A percentile compares a stretch with the other conserved stretches of the same genome.
phyloP scores from a whole-genome alignment of 768 basidiomycete species.

The Lyophyllum decastes region DNA sequence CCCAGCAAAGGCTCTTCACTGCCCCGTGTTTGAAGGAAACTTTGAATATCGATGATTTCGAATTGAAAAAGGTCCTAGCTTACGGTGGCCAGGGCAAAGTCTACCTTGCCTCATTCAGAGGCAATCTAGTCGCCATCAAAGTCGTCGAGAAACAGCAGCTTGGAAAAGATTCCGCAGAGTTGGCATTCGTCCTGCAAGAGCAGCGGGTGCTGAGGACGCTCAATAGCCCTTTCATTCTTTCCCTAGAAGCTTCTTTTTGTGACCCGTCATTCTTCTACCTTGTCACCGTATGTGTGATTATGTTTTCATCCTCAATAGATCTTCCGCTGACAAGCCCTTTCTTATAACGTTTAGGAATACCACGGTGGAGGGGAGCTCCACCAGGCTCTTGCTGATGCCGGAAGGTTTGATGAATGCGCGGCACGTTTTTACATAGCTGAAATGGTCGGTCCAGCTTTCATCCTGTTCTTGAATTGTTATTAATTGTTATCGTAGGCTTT shows the following conservation, averaged over 20 bases:
- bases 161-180: background rate
- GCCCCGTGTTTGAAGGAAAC: background rate
- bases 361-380: conserved; percentile 17
- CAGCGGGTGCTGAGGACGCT: conserved; percentile 11
- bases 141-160: conserved; percentile 8
- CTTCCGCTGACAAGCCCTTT: background rate
- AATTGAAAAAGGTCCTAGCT: conserved; percentile 7
- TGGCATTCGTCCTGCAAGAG: conserved; percentile 8
- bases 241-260: conserved; percentile 15
- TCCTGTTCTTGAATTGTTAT: background rate
- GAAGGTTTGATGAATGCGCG: background rate
- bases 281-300: conserved; percentile 13
- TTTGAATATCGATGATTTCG: conserved; percentile 7
- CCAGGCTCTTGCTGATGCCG: background rate
- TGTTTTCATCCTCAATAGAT: background rate
- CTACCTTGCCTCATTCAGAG: conserved; percentile 6
- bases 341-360: conserved; percentile 1
- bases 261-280: conserved; percentile 17
- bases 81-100: conserved; percentile 17
- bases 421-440: conserved; percentile 29
- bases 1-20: background rate
- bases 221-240: conserved; percentile 11
- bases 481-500: background rate
- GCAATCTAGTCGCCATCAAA: conserved; percentile 11
- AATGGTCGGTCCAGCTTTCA: conserved; percentile 20